phyloP scores from a whole-genome alignment of 805 yeast genomes.

The Blastobotrys terrestris region DNA sequence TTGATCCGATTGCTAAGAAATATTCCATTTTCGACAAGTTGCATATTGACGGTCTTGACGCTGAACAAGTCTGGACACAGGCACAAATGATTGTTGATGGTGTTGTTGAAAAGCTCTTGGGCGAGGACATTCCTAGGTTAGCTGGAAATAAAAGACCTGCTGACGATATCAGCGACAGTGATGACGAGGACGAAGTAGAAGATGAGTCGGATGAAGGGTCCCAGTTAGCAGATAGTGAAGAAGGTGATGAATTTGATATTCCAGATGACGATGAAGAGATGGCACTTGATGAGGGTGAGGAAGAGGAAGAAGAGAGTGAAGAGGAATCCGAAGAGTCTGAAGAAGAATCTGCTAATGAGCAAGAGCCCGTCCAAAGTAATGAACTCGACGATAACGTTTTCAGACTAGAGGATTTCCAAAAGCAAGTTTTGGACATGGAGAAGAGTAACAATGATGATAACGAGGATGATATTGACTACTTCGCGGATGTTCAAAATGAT shows the following conservation, averaged over 20 bases:
- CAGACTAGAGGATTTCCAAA: conserved; percentile 76
- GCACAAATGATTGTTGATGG: conserved; percentile 78
- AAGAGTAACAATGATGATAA: conserved; percentile 41
- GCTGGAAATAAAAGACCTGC: conserved; percentile 16
- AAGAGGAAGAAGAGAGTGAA: conserved; percentile 24
- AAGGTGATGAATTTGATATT: conserved; percentile 23
- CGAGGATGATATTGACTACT: conserved; percentile 42
- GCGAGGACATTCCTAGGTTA: conserved; percentile 48
- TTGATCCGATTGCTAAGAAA: conserved; percentile 52
- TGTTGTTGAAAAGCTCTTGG: conserved; percentile 58
- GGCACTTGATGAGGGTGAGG: conserved; percentile 29
- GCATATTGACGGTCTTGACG: conserved; percentile 78
- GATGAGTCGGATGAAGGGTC: conserved; percentile 25
- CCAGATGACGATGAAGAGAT: conserved; percentile 21
- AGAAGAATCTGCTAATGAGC: conserved; percentile 23
- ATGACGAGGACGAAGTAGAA: conserved; percentile 21
- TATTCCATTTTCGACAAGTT: conserved; percentile 73
- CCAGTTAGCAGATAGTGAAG: conserved; percentile 17
- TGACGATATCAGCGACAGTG: conserved; percentile 15
- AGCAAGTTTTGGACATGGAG: conserved; percentile 63
- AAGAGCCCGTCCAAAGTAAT: conserved; percentile 38
- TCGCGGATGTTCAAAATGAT: conserved; percentile 35
- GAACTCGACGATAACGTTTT: conserved; percentile 82
- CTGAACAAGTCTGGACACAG: conserved; percentile 92
- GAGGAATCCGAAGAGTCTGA: conserved; percentile 27